Evolutionary conservation across 495 filamentous ascomycete genomes (phyloP).

Genomic region (Trichocladium antarcticum): DNA sequence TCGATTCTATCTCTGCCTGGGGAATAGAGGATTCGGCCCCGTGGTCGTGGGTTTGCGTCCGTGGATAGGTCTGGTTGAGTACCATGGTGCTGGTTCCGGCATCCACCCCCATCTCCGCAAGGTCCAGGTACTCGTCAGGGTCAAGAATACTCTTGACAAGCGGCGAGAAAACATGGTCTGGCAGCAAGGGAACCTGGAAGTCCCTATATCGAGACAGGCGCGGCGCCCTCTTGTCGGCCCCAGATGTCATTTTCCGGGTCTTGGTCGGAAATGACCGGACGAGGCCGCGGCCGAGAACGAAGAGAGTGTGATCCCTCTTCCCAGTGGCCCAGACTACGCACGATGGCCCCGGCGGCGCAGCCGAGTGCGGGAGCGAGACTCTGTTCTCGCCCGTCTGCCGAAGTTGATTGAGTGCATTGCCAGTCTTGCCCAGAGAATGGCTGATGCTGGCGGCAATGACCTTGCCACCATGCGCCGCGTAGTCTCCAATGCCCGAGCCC

Average conservation of each 20-base stretch:
- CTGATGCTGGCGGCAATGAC: slow-evolving; percentile 73
- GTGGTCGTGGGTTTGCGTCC: slow-evolving; percentile 21
- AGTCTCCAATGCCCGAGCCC: slow-evolving; percentile 53
- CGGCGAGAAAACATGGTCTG: slow-evolving; percentile 37
- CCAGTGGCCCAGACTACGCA: slow-evolving; percentile 48
- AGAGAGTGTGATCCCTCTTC: slow-evolving; percentile 43
- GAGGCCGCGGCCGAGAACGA: slow-evolving; percentile 45
- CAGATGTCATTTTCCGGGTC: slow-evolving; percentile 31
- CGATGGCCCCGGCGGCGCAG: slow-evolving; percentile 33
- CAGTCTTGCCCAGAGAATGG: slow-evolving; percentile 72
- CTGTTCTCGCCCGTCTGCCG: slow-evolving; percentile 78
- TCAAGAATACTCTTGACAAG: slow-evolving; percentile 36
- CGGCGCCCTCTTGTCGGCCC: slow-evolving; percentile 28
- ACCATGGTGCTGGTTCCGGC: slow-evolving; percentile 33
- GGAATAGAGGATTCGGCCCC: slow-evolving; percentile 50
- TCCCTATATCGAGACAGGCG: slow-evolving; percentile 49
- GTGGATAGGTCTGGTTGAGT: slow-evolving; percentile 24
- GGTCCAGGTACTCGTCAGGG: slow-evolving; percentile 39
- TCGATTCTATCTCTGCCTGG: slow-evolving; percentile 86
- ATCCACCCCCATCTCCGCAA: slow-evolving; percentile 36
- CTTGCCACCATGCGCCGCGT: slow-evolving; percentile 60
- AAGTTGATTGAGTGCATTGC: slow-evolving; percentile 64
- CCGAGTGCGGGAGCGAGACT: slow-evolving; percentile 55
- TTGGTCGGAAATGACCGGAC: slow-evolving; percentile 60
- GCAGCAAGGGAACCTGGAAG: slow-evolving; percentile 50